Evolutionary conservation across 176 grass and related monocot genomes (phyloP), one percentile per base, ranked within the genome.

Genomic region (Melocanna baccifera): DNA sequence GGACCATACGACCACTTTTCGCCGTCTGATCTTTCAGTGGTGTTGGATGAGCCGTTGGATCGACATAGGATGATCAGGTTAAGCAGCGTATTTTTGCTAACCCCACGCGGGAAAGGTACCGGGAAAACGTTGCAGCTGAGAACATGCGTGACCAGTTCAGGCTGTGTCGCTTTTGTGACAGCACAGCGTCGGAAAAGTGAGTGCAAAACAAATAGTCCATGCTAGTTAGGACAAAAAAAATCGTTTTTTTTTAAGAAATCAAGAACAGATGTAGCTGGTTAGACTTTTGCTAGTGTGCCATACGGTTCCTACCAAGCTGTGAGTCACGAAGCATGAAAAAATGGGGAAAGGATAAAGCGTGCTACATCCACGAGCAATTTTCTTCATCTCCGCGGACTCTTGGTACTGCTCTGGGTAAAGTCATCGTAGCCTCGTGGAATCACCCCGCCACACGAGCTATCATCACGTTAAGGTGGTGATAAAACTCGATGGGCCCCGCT

Each of bases 11-110:
- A 12, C 14, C 82, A 65, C 1, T 43, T 8, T 1, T 26, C 5
- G 42, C 52, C 65, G 84, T 73, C 52, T 6, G 63, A 76, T 76
- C 51, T 39, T 40, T n/a, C 20, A 3, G 15, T 0, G 36, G 23
- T 28, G 6, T 19, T 12, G 6, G 19, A 55, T n/a, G 34, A 42
- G 39, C 85, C 85, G 59, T 57, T 46, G 69, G 77, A 86, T 73
- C 13, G 50, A 55, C 14, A 42, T 5, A 5, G 14, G 71, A n/a
- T 26, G 40, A 7, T 26, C 7, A 30, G 14, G 12, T 47, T 47
- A 12, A 12, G 12, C 46, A 12, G 46, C 12, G 12, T 47, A 47
- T 47, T 47, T 47, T 14, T 47, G 46, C 46, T 47, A 47, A 1
- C 12, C 14, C 12, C 46, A 48, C 46, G 46, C 46, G 46, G 46